A percentile compares a stretch with the other conserved stretches of the same genome.
These are phyloP conservation scores for Quercus variabilis DNA, from an alignment of 306 rosid species.

Conservation along the genomic window DNA sequence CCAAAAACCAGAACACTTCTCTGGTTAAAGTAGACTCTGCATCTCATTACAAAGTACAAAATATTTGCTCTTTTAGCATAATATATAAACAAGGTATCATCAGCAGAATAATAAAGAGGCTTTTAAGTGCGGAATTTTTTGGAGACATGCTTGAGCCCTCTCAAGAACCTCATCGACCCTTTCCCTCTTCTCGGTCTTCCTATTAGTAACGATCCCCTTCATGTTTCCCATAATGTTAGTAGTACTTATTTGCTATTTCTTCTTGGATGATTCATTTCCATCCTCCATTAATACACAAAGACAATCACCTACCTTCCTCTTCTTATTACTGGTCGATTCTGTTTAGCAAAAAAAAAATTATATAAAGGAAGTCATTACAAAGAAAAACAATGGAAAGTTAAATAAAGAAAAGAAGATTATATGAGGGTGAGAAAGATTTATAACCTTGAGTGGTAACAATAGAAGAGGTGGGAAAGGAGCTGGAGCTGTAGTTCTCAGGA, in stretches of 20 bases:
- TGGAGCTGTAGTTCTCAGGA: conserved; percentile 10
- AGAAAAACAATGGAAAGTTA: not conserved
- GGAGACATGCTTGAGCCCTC: conserved; percentile 45
- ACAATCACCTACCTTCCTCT: conserved; percentile 13
- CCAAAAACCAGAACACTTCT: too few species aligned
- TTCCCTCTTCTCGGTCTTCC: conserved; percentile 38
- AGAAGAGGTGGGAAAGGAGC: not conserved
- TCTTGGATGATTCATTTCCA: conserved; percentile 13
- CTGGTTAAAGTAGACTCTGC: too few species aligned
- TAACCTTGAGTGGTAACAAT: conserved; percentile 40
- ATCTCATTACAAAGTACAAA: too few species aligned
- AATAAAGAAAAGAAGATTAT: not conserved
- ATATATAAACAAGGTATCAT: conserved; percentile 9
- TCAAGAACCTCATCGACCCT: conserved; percentile 51
- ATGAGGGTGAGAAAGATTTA: too few species aligned
- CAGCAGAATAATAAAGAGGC: conserved; percentile 15
- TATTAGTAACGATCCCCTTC: not conserved
- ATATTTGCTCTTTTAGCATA: too few species aligned
- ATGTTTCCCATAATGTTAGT: too few species aligned
- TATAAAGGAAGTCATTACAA: not conserved
- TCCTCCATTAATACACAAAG: not conserved
- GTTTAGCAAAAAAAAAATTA: conserved; percentile 8
- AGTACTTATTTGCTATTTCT: conserved; percentile 2
- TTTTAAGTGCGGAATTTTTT: conserved; percentile 41
- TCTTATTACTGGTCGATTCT: conserved; percentile 45